Base-by-base conservation (phyloP, 257 asterid species). In the Perilla frutescens region DNA sequence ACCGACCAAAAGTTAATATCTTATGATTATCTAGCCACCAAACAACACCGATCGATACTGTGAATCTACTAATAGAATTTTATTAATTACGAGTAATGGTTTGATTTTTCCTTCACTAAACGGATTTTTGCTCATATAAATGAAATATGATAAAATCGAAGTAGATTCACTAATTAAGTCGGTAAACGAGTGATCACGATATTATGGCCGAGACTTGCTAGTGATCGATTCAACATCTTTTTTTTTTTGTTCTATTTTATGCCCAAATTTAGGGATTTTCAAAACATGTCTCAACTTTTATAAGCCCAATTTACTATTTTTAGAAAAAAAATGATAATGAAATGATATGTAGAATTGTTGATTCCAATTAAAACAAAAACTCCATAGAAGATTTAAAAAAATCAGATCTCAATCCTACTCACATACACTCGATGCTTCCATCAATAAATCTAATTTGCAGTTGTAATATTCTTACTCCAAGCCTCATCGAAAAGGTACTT, bases 221-320 rank as follows among this genome's bases (percentile, higher is more conserved):
- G n/a, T n/a, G n/a, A 54, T 10, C 20, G 60, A 54, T 54, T 54
- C 60, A 54, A 54, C 37, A 54, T 55, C 61, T 55, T 20, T 2
- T 2, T 26, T 29, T 26, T 55, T 55, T 55, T 3, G 62, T 55
- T 55, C 62, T 56, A 56, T 31, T 26, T 56, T 55, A 12, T 55
- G 61, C 37, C 61, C 37, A 37, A 55, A 8, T 56, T 56, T 56
- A 56, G 62, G 40, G 40, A 29, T 55, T 55, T 26, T 29, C 5
- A 26, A 26, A 34, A 3, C 64, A 3, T 29, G 62, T 31, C 9
- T 31, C 64, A 11, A n/a, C 31, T 13, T 36, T 60, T 6, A 37
- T 5, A 34, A 6, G 11, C 65, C 29, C 29, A 34, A 12, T 34
- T 59, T 13, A 59, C 65, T 59, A 34, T 12, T 55, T 55, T 26